Evolutionary conservation across 2,329 filamentous ascomycete genomes (phyloP), one percentile per base, ranked within the genome.

Genomic region (Fusarium sp.): DNA sequence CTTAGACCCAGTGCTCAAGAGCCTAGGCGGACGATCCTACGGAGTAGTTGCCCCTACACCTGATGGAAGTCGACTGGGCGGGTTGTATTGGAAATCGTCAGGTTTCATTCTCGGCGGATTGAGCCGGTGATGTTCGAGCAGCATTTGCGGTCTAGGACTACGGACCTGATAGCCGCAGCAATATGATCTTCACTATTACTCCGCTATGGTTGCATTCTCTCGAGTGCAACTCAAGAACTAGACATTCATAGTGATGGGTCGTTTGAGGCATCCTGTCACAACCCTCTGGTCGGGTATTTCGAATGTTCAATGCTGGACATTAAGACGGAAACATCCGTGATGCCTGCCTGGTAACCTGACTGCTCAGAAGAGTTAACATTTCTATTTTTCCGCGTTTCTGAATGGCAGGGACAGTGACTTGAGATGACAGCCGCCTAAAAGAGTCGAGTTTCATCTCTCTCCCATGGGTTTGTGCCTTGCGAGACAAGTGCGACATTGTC

Each of bases 131-230:
- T 21, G 38, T 32, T 65, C 30, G 55, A 38, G n/a, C 39, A 34
- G 28, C 20, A 26, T 59, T 40, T 38, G 17, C 47, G 43, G 49
- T 44, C 34, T 36, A 34, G 47, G 43, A 65, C 28, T 43, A 23
- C 24, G 28, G 58, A 28, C 32, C 24, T 50, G 39, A 54, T 45
- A 45, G 40, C 47, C 43, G 42, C 24, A 38, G 55, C 47, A 39
- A 42, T 40, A 56, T 50, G 47, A 66, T 62, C 50, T 62, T 53
- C 65, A 40, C 36, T 66, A 19, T 65, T 45, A 45, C 55, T 65
- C 43, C 40, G 28, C 20, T 65, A 39, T 50, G 61, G 51, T 60
- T 51, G 39, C 65, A 54, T 52, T 50, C 36, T 36, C 34, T 30
- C 11, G 19, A 49, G 47, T 54, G 46, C 48, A 40, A 47, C 57